phyloP scores from a whole-genome alignment of 768 basidiomycete genomes.

The Chalciporus pseudorubinellus region DNA sequence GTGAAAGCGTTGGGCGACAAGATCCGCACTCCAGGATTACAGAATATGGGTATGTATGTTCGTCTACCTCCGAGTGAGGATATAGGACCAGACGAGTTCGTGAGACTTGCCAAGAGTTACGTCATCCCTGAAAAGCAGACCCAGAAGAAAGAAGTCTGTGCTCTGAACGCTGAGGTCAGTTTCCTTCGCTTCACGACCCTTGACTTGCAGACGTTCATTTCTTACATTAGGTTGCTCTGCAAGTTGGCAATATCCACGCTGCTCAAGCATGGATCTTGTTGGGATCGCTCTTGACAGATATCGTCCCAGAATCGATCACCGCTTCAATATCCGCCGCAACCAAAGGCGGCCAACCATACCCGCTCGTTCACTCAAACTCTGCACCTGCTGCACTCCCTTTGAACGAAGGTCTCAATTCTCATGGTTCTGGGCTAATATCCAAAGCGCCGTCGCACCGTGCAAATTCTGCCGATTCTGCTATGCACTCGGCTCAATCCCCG shows the following conservation, averaged over 20 bases:
- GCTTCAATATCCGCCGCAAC: slow-evolving; percentile 25
- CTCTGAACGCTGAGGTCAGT: slow-evolving; percentile 56
- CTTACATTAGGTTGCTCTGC: slow-evolving; percentile 50
- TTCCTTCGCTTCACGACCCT: not conserved
- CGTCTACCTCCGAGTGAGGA: slow-evolving; percentile 9
- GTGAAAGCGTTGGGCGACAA: slow-evolving; percentile 62
- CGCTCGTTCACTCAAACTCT: slow-evolving; percentile 39
- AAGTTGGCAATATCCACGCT: slow-evolving; percentile 51
- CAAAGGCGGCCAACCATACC: slow-evolving; percentile 17
- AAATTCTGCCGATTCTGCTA: slow-evolving; percentile 25
- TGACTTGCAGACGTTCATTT: not conserved
- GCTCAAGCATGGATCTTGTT: slow-evolving; percentile 71
- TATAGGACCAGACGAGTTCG: slow-evolving; percentile 43
- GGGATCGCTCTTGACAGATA: slow-evolving; percentile 51
- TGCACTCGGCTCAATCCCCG: slow-evolving; percentile 8
- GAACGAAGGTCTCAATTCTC: slow-evolving; percentile 9
- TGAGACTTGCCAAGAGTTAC: slow-evolving; percentile 62
- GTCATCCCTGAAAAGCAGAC: slow-evolving; percentile 42
- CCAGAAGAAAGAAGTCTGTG: slow-evolving; percentile 46
- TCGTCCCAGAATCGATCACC: slow-evolving; percentile 38
- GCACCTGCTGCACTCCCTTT: slow-evolving; percentile 41
- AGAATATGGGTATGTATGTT: slow-evolving; percentile 56
- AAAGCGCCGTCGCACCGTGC: slow-evolving; percentile 26
- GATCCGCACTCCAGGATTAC: slow-evolving; percentile 46
- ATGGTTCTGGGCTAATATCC: slow-evolving; percentile 12